These are phyloP conservation scores for Pontederia crassipes DNA, from an alignment of 176 grass and related monocot genomes.

Conservation along the genomic window DNA sequence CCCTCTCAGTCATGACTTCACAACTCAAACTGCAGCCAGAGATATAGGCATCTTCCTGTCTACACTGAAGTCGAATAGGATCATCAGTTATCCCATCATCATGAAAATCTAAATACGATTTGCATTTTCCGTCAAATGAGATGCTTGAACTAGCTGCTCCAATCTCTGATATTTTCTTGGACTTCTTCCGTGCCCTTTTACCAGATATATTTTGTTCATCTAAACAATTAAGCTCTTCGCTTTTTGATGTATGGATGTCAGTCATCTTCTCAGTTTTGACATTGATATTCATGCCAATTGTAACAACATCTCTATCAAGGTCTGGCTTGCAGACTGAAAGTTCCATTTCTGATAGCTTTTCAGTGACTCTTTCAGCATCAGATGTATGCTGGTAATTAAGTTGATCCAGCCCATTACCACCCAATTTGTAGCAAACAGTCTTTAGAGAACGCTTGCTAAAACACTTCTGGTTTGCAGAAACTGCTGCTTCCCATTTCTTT, in stretches of 20 bases:
- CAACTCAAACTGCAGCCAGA: background rate
- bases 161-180: constrained; percentile 51
- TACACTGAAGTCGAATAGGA: constrained; percentile 4
- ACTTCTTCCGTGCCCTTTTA: constrained; percentile 52
- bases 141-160: constrained; percentile 31
- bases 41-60: background rate
- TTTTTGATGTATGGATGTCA: background rate
- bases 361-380: background rate
- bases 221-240: constrained; percentile 3
- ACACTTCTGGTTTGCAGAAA: constrained; percentile 8
- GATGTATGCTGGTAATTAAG: constrained; percentile 11
- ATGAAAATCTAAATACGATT: background rate
- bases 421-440: background rate
- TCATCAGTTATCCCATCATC: constrained; percentile 10
- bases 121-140: constrained; percentile 14
- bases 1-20: background rate
- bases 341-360: background rate
- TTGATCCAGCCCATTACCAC: background rate
- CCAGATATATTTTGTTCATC: constrained; percentile 23
- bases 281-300: background rate
- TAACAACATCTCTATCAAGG: background rate
- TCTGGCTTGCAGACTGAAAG: no score
- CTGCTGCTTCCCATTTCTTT: background rate
- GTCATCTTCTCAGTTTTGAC: constrained; percentile 24
- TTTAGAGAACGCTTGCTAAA: background rate